Percentiles rank a stretch among this genome's conserved stretches.
These are phyloP conservation scores for Neoboletus subvelutipes DNA, from an alignment of 768 basidiomycete species.

Conservation along the genomic window DNA sequence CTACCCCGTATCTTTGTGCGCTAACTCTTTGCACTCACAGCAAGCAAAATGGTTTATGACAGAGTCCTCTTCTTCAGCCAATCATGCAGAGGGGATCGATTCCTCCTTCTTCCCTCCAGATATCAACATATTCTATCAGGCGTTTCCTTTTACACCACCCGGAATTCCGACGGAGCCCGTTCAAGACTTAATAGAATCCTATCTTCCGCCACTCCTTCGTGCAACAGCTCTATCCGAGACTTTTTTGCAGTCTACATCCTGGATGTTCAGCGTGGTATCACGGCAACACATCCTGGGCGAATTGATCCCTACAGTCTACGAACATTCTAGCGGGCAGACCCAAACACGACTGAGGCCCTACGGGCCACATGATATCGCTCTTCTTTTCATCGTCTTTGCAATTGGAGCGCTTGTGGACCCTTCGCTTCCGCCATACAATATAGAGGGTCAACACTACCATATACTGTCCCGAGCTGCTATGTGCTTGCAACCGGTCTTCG, in stretches of 20 bases:
- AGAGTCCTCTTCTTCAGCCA: slow-evolving; percentile 4
- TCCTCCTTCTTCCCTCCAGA: slow-evolving; percentile 45
- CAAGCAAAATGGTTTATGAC: slow-evolving; percentile 7
- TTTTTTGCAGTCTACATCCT: slow-evolving; percentile 48
- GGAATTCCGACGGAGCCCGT: slow-evolving; percentile 36
- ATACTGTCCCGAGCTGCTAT: slow-evolving; percentile 47
- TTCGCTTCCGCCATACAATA: slow-evolving; percentile 43
- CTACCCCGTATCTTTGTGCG: background rate
- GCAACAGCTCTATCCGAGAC: slow-evolving; percentile 45
- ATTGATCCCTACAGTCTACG: slow-evolving; percentile 48
- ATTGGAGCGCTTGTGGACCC: slow-evolving; percentile 51
- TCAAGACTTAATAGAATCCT: slow-evolving; percentile 43
- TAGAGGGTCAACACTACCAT: slow-evolving; percentile 55
- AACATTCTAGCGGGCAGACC: background rate
- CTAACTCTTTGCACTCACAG: slow-evolving; percentile 1
- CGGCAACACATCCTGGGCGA: slow-evolving; percentile 44
- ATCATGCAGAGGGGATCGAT: slow-evolving; percentile 39
- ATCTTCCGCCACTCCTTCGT: slow-evolving; percentile 44
- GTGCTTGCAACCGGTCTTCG: slow-evolving; percentile 44
- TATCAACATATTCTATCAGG: slow-evolving; percentile 41
- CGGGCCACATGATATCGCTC: slow-evolving; percentile 50
- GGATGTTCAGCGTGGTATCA: slow-evolving; percentile 51
- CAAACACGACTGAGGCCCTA: slow-evolving; percentile 22
- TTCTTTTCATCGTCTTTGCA: slow-evolving; percentile 46
- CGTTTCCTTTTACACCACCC: slow-evolving; percentile 46